These are phyloP conservation scores for Nyssa sinensis DNA, from an alignment of 148 eudicot genomes.

Conservation along the genomic window DNA sequence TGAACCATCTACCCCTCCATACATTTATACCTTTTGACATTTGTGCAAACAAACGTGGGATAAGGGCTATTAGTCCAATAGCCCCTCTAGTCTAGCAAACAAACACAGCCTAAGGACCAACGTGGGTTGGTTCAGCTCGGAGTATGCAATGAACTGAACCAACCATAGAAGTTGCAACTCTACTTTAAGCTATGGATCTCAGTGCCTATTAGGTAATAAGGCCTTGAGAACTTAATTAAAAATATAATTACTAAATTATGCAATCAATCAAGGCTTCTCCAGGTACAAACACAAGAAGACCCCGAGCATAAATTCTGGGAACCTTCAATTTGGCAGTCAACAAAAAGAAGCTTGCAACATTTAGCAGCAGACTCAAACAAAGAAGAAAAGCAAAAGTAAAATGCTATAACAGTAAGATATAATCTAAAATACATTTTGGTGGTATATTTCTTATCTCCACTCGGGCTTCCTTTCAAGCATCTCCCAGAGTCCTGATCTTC, in stretches of 20 bases:
- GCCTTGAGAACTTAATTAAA: too few relatives aligned
- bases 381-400: conserved; percentile 12
- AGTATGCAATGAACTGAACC: conserved; percentile 6
- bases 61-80: too few relatives aligned
- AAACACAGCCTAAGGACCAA: too few relatives aligned
- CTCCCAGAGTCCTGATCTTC: conserved; percentile 74
- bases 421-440: conserved; percentile 58
- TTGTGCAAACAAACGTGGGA: too few relatives aligned
- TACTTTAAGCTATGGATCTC: neutral
- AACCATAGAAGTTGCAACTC: neutral
- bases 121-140: too few relatives aligned
- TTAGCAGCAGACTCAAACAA: neutral
- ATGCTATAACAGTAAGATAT: conserved; percentile 8
- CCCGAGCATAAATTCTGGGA: neutral
- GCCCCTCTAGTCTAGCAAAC: too few relatives aligned
- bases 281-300: neutral
- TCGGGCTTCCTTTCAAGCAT: conserved; percentile 66
- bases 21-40: too few relatives aligned
- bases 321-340: neutral
- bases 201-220: neutral
- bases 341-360: neutral
- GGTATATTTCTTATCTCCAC: conserved; percentile 47
- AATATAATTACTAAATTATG: too few relatives aligned
- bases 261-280: neutral
- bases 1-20: too few relatives aligned